These are phyloP conservation scores for Ganoderma lingzhi DNA, from an alignment of 1,284 basidiomycete species.

Conservation along the genomic window DNA sequence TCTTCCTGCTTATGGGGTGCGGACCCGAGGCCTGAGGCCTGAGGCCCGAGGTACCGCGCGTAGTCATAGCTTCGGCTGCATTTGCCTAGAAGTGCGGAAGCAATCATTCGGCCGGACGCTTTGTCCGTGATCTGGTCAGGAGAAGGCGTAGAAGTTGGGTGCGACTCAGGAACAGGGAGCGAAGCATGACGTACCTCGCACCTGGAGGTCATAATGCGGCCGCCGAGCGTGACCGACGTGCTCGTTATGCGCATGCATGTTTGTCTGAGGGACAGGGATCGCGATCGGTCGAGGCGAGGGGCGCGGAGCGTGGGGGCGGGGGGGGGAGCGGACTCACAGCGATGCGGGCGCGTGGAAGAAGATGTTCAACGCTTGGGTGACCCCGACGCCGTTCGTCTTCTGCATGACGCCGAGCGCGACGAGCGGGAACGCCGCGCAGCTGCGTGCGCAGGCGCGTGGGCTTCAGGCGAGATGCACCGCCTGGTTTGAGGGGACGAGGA, in stretches of 20 bases:
- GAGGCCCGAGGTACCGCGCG: not conserved
- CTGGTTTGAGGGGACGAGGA: not conserved
- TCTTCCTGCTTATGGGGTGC: not conserved
- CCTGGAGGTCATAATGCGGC: conserved; percentile 70
- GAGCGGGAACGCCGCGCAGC: conserved; percentile 71
- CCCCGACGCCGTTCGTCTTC: conserved; percentile 73
- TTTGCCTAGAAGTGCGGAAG: conserved; percentile 73
- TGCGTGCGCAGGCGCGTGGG: conserved; percentile 31
- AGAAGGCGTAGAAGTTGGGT: not conserved
- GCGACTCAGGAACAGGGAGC: conserved; percentile 67
- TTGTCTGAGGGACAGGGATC: conserved; percentile 49
- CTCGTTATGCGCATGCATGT: conserved; percentile 64
- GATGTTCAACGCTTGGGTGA: conserved; percentile 73
- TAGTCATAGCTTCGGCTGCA: conserved; percentile 72
- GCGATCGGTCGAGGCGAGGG: conserved; percentile 9
- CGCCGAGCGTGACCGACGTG: conserved; percentile 70
- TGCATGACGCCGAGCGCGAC: conserved; percentile 67
- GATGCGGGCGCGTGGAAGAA: conserved; percentile 73
- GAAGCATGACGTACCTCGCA: conserved; percentile 59
- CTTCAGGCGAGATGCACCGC: not conserved
- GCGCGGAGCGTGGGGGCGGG: not conserved
- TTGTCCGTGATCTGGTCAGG: conserved; percentile 60
- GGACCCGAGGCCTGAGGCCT: not conserved
- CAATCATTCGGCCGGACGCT: conserved; percentile 60
- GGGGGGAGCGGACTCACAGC: conserved; percentile 49